Conservation (phyloP, 495 filamentous ascomycete species). For the Talaromyces borbonicus region DNA sequence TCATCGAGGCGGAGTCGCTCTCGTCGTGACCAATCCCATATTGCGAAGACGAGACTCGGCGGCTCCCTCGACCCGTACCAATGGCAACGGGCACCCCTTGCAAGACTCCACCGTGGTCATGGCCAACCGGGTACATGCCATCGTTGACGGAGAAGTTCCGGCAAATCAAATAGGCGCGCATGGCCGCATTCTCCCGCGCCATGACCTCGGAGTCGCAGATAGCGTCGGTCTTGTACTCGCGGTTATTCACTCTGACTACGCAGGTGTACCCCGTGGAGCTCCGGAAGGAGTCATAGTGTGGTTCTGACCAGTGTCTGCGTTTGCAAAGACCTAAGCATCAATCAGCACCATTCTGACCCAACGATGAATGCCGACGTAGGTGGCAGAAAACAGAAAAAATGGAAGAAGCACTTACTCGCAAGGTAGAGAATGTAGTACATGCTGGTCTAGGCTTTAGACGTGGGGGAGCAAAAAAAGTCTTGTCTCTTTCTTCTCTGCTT, state of each 20-base stretch:
- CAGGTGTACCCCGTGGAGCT: slow-evolving; percentile 70
- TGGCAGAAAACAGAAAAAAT: slow-evolving; percentile 1
- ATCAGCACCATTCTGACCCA: no score
- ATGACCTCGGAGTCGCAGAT: slow-evolving; percentile 69
- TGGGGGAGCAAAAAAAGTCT: no score
- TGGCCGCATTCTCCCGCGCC: slow-evolving; percentile 90
- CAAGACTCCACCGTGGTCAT: slow-evolving; percentile 64
- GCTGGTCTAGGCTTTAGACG: slow-evolving; percentile 14
- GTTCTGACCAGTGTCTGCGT: slow-evolving; percentile 91
- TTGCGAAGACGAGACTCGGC: neutral
- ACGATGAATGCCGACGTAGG: no score
- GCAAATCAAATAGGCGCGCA: slow-evolving; percentile 95
- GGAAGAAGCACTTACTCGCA: slow-evolving; percentile 45
- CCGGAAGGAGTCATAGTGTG: slow-evolving; percentile 73
- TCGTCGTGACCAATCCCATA: slow-evolving; percentile 25
- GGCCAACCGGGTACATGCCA: slow-evolving; percentile 70
- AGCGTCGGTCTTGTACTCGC: slow-evolving; percentile 90
- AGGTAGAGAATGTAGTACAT: slow-evolving; percentile 67
- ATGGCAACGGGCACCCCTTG: slow-evolving; percentile 78
- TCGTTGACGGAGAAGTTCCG: slow-evolving; percentile 98
- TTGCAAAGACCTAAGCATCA: slow-evolving; percentile 72
- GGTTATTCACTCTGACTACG: slow-evolving; percentile 89
- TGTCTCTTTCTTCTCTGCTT: no score
- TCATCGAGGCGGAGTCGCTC: slow-evolving; percentile 30
- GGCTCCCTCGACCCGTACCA: slow-evolving; percentile 42